These are phyloP conservation scores for Protomyces lactucae-debilis DNA, from an alignment of 1,139 yeast species.

Conservation along the genomic window DNA sequence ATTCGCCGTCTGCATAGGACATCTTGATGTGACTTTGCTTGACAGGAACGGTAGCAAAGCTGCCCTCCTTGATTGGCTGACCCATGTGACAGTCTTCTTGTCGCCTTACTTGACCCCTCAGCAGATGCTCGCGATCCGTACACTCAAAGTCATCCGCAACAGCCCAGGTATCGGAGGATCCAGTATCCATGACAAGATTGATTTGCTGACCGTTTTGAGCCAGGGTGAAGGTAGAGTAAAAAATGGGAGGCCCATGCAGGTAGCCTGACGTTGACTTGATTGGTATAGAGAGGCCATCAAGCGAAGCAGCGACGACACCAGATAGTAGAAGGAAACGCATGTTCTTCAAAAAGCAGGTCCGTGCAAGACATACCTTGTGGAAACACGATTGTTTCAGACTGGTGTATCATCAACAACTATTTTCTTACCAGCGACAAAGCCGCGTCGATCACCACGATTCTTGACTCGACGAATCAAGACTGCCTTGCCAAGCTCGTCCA, in stretches of 20 bases:
- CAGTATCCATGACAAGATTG: conserved; percentile 19
- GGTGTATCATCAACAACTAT: neutral
- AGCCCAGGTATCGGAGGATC: conserved; percentile 18
- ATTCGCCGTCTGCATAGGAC: conserved; percentile 17
- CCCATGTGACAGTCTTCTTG: conserved; percentile 7
- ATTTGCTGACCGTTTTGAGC: neutral
- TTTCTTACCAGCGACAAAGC: conserved; percentile 6
- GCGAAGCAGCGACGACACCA: neutral
- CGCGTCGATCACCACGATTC: conserved; percentile 25
- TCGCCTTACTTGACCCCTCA: neutral
- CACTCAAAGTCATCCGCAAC: conserved; percentile 7
- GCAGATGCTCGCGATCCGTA: neutral
- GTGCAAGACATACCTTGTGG: neutral
- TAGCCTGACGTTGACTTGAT: neutral
- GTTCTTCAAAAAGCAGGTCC: neutral
- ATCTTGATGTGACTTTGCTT: neutral
- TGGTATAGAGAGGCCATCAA: neutral
- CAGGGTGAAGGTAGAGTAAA: neutral
- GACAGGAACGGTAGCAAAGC: conserved; percentile 7
- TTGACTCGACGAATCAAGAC: conserved; percentile 24
- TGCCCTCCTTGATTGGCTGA: neutral
- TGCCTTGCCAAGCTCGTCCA: conserved; percentile 44
- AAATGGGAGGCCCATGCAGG: neutral
- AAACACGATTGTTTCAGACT: neutral
- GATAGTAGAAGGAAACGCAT: neutral